These are phyloP conservation scores for Striga hermonthica DNA, from an alignment of 305 asterid species.

Conservation along the genomic window DNA sequence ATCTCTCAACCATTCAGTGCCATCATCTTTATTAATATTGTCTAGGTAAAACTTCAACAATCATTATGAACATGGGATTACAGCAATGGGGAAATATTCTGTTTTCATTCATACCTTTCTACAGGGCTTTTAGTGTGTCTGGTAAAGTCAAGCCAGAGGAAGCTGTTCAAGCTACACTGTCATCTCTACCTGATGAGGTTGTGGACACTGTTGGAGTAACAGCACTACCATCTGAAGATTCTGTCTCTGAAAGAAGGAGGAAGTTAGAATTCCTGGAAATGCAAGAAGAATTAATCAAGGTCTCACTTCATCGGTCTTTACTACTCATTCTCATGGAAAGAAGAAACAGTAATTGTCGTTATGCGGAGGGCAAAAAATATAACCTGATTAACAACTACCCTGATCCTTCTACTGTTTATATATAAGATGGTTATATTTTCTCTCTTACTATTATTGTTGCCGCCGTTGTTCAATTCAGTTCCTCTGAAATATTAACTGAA, in stretches of 20 bases:
- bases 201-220: conserved; percentile 92
- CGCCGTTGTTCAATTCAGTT: neutral
- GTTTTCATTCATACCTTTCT: conserved; percentile 30
- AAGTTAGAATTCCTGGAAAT: conserved; percentile 91
- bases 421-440: conserved; percentile 26
- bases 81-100: conserved; percentile 25
- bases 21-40: conserved; percentile 85
- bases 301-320: conserved; percentile 31
- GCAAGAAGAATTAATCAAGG: conserved; percentile 99
- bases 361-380: conserved; percentile 3
- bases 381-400: conserved; percentile 10
- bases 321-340: conserved; percentile 27
- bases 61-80: conserved; percentile 32
- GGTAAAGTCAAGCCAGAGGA: conserved; percentile 92
- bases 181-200: conserved; percentile 98
- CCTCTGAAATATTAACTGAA: conserved; percentile 4
- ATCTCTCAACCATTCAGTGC: conserved; percentile 88
- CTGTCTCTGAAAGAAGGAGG: conserved; percentile 89
- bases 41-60: conserved; percentile 57
- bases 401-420: conserved; percentile 26
- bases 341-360: conserved; percentile 25
- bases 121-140: conserved; percentile 86
- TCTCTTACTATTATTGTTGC: conserved; percentile 14
- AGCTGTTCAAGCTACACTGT: conserved; percentile 97
- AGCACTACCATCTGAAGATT: conserved; percentile 88